Evolutionary conservation across 2,329 filamentous ascomycete species (phyloP).

Genomic region (Rugonectria rugulosa): DNA sequence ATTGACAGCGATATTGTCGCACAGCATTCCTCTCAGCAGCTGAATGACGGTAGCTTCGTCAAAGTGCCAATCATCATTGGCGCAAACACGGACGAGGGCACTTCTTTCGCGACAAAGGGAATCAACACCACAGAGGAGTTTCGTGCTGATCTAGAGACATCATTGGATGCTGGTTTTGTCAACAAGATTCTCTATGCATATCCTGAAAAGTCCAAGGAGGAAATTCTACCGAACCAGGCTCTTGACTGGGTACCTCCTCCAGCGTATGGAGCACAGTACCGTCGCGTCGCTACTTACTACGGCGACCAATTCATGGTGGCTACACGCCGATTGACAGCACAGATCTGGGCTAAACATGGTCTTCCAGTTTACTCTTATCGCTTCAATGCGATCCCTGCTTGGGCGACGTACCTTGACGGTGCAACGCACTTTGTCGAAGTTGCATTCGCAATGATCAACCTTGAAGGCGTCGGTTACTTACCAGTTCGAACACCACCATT

Average conservation of each 20-base stretch:
- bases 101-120: too few species aligned
- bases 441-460: slow-evolving; percentile 23
- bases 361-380: slow-evolving; percentile 20
- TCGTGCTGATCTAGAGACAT: not conserved
- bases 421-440: slow-evolving; percentile 22
- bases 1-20: too few species aligned
- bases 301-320: slow-evolving; percentile 21
- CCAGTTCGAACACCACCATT: slow-evolving; percentile 21
- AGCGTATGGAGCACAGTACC: slow-evolving; percentile 13
- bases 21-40: too few species aligned
- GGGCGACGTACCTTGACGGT: slow-evolving; percentile 20
- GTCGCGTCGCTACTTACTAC: slow-evolving; percentile 21
- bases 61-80: too few species aligned
- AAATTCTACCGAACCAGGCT: slow-evolving; percentile 15
- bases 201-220: not conserved
- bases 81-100: too few species aligned
- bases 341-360: slow-evolving; percentile 37
- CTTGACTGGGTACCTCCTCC: slow-evolving; percentile 14
- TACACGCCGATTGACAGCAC: slow-evolving; percentile 15
- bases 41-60: too few species aligned
- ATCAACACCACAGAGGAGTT: too few species aligned
- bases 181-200: slow-evolving; percentile 2
- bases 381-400: slow-evolving; percentile 21
- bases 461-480: slow-evolving; percentile 18
- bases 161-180: not conserved